Evolutionary conservation across 2,329 filamentous ascomycete genomes (phyloP), one percentile per base, ranked within the genome.

Genomic region (Verticillium nubilum): DNA sequence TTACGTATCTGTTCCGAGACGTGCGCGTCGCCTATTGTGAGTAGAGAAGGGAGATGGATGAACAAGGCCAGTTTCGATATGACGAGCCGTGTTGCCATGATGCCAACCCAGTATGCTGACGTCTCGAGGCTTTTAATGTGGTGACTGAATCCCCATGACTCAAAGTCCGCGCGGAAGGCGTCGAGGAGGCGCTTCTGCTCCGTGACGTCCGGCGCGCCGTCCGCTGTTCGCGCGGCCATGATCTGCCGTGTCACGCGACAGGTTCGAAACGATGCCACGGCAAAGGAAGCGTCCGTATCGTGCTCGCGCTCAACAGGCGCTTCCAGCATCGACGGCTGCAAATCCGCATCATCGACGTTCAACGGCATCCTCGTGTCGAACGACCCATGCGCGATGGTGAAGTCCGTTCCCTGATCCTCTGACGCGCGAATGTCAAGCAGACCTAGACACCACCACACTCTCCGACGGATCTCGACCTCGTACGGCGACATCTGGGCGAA

Each of bases 391-490:
- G 75, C 67, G 1, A 85, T 78, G 1, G 73, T 78, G 19, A 82
- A 68, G 23, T 78, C 80, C 1, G 77, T 76, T 10, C 84, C 84
- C 3, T 81, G 78, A 54, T 85, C 77, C 65, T 86, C 82, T 5
- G 82, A 77, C 1, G 78, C 78, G 6, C 80, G 78, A 25, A 80
- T 74, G 63, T 89, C 86, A 1, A 87, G 75, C 19, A 86, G 77
- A 28, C 85, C 68, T 15, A 88, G 78, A 63, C 86, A 83, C 73
- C 83, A 84, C 81, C 85, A 88, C 0, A 88, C 67, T 2, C 86
- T 77, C 6, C 86, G 78, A 17, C 85, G 78, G 72, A 87, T 80
- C 69, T 87, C 82, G 3, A 78, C 76, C 54, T 89, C 83, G 59
- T 86, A 88, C 0, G 83, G 81, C 0, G 78, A 78, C 1, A 89